Percentiles rank a stretch among this genome's conserved stretches.
Evolutionary conservation across 129 eudicot genomes (phyloP).

Genomic region (Glebionis coronaria): DNA sequence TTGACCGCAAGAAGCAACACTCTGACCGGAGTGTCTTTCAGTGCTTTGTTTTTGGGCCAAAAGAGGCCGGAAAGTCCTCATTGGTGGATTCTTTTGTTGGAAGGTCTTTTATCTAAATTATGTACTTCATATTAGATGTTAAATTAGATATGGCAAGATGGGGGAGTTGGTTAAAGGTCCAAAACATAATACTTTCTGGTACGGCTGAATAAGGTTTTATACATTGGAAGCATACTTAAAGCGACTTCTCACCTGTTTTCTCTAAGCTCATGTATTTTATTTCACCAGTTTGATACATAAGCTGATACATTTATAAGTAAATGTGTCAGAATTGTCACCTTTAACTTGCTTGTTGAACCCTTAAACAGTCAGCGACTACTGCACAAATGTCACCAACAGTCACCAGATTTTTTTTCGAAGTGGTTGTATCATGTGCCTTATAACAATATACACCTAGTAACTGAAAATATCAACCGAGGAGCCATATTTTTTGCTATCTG

Average conservation of each 20-base stretch:
- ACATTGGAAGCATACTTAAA: background rate
- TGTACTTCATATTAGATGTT: background rate
- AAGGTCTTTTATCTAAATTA: conserved; percentile 49
- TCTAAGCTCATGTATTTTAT: background rate
- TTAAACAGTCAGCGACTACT: no score
- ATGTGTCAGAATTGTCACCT: background rate
- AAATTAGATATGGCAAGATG: conserved; percentile 5
- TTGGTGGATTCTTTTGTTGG: conserved; percentile 70
- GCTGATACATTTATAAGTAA: conserved; percentile 6
- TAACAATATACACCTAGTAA: background rate
- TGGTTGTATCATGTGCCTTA: background rate
- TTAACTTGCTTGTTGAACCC: background rate
- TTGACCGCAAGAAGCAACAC: conserved; percentile 92
- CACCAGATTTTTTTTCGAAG: background rate
- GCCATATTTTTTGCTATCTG: background rate
- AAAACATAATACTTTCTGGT: background rate
- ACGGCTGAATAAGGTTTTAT: background rate
- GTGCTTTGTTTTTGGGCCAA: conserved; percentile 93
- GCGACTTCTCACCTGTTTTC: conserved; percentile 2
- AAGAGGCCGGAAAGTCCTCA: conserved; percentile 79
- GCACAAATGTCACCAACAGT: no score
- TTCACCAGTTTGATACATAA: background rate
- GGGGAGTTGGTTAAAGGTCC: background rate
- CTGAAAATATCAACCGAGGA: no score
- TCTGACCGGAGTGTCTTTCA: conserved; percentile 84